Evolutionary conservation across 768 basidiomycete species (phyloP), one percentile per base, ranked within the genome.

Genomic region (Gyrodon lividus): DNA sequence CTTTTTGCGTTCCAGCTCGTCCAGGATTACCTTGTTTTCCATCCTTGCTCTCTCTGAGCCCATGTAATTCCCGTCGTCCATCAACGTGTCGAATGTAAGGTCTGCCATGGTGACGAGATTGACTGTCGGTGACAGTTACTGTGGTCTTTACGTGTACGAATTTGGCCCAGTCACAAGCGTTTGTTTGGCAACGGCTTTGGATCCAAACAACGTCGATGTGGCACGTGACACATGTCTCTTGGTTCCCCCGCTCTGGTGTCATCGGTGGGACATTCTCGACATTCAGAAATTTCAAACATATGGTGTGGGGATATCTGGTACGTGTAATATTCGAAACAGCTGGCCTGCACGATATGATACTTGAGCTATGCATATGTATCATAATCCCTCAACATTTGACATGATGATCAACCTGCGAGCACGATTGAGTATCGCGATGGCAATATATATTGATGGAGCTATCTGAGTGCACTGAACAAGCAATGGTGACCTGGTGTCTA

Each of bases 1-100:
- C 77, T 97, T 97, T 79, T 96, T 97, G 58, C 95, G 82, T 66
- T 99, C 97, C n/a, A 99, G 83, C 70, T 97, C 94, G 65, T 92
- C 90, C 42, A 98, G 77, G 47, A 98, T 83, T 57, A 87, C 87
- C 63, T 88, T 85, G 74, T 93, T 92, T 69, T 91, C 89, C 46
- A 84, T 66, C 59, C 82, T 77, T 50, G 88, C 89, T 37, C 89
- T 74, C 57, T 92, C 89, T 10, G 87, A 79, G 52, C 86, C 84
- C 19, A 82, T 64, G 61, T 87, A 88, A 65, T 82, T 83, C 8
- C 84, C 86, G 77, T 91, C 89, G 70, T 91, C 88, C 57, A 81
- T 74, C 38, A 92, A 78, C 3, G 79, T 86, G 58, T 92, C 89
- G 53, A 82, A 78, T 0, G 87, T 88, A 54, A 89, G 77, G 58